Evolutionary conservation across 768 basidiomycete genomes (phyloP).

Genomic region (Plicaturopsis crispa): DNA sequence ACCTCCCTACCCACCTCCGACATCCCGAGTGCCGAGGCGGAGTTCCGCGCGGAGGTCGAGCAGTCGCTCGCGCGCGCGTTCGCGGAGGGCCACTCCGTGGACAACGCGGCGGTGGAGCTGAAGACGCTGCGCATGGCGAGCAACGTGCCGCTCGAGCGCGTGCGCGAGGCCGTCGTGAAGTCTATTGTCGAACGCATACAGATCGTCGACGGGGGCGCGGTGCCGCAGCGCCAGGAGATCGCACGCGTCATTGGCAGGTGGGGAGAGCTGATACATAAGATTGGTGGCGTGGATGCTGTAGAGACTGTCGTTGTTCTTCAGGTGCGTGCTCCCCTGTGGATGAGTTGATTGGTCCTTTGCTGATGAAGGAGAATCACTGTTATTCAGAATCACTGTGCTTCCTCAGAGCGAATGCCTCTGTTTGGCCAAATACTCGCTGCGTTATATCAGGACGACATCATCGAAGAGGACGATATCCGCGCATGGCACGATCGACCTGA

Average conservation of each 20-base stretch:
- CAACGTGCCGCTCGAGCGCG: conserved; percentile 82
- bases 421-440: conserved; percentile 84
- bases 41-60: conserved; percentile 72
- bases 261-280: conserved; percentile 74
- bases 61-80: conserved; percentile 90
- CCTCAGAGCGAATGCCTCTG: conserved; percentile 52
- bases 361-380: conserved; percentile 1
- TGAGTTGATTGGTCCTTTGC: background rate
- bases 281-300: conserved; percentile 78
- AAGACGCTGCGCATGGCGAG: conserved; percentile 96
- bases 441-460: conserved; percentile 86
- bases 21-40: conserved; percentile 43
- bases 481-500: conserved; percentile 64
- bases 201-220: conserved; percentile 47
- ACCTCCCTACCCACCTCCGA: conserved; percentile 35
- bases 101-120: conserved; percentile 90
- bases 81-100: conserved; percentile 83
- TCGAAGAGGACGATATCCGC: conserved; percentile 87
- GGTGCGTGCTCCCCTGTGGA: conserved; percentile 30
- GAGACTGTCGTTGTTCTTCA: conserved; percentile 78
- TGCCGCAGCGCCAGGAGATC: conserved; percentile 60
- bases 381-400: conserved; percentile 54
- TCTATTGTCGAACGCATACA: conserved; percentile 71
- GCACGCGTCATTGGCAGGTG: conserved; percentile 60
- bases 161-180: conserved; percentile 83